A percentile compares a stretch with the other conserved stretches of the same genome.
Evolutionary conservation across 2,329 filamentous ascomycete species (phyloP).

Genomic region (Pseudogymnoascus sp.): DNA sequence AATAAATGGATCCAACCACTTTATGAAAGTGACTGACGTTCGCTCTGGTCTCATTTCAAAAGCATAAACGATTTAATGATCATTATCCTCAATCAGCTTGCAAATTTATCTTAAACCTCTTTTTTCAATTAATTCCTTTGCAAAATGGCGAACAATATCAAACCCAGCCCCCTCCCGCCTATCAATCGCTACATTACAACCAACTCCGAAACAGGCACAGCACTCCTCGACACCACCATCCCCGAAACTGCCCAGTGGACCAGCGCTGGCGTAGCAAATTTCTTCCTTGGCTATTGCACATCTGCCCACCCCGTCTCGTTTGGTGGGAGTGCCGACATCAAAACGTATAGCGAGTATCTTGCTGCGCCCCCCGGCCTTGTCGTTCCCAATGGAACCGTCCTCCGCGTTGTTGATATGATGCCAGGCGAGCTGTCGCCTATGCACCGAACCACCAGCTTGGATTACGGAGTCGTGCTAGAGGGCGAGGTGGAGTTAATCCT

Average conservation of each 20-base stretch:
- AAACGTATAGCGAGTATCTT: constrained; percentile 17
- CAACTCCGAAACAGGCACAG: constrained; percentile 18
- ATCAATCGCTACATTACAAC: constrained; percentile 23
- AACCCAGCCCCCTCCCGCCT: constrained; percentile 15
- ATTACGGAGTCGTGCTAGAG: constrained; percentile 36
- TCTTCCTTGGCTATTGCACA: constrained; percentile 23
- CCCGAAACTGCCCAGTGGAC: constrained; percentile 15
- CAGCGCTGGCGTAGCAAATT: constrained; percentile 17
- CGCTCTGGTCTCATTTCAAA: background rate
- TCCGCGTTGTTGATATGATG: constrained; percentile 23
- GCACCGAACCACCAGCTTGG: constrained; percentile 37
- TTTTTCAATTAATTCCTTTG: background rate
- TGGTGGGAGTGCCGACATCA: constrained; percentile 15
- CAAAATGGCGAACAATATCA: background rate
- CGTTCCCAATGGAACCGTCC: constrained; percentile 18
- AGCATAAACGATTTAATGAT: background rate
- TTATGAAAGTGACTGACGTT: background rate
- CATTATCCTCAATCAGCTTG: background rate
- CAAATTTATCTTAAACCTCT: background rate
- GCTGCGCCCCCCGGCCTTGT: constrained; percentile 19
- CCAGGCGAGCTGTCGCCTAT: constrained; percentile 28
- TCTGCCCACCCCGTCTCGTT: constrained; percentile 18
- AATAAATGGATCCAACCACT: background rate
- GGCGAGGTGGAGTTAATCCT: constrained; percentile 36
- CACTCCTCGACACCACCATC: constrained; percentile 17